Conservation (phyloP, 805 yeast genomes). For the Sungouiozyma ichnusensis region DNA sequence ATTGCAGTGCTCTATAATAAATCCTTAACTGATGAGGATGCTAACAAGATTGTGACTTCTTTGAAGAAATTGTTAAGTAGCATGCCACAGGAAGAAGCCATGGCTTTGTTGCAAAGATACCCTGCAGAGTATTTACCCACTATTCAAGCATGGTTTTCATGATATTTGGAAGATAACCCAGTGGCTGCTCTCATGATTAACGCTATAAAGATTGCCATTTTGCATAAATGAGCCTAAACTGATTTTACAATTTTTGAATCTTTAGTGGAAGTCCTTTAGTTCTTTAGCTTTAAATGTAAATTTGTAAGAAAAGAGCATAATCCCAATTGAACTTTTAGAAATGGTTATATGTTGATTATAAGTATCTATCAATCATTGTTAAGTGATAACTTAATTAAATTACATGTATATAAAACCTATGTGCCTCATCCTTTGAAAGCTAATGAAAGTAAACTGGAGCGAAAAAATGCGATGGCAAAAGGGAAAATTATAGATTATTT, state of each 20-base stretch:
- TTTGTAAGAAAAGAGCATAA: not conserved
- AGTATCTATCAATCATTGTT: not conserved
- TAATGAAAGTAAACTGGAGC: constrained; percentile 1
- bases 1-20: constrained; percentile 64
- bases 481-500: not conserved
- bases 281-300: not conserved
- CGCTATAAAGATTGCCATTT: not conserved
- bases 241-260: not conserved
- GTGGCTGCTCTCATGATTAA: not conserved
- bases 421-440: not conserved
- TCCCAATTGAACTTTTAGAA: not conserved
- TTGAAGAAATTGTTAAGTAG: constrained; percentile 54
- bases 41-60: constrained; percentile 50
- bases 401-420: not conserved
- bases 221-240: not conserved
- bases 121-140: constrained; percentile 52
- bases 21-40: constrained; percentile 61
- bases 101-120: constrained; percentile 50
- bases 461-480: not conserved
- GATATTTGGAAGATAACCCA: not conserved
- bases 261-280: no score
- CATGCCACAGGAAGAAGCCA: constrained; percentile 60
- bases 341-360: not conserved
- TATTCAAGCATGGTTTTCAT: constrained; percentile 48
- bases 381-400: not conserved